Evolutionary conservation across 2,329 filamentous ascomycete species (phyloP), one percentile per base, ranked within the genome.

Genomic region (Talaromyces sp.): DNA sequence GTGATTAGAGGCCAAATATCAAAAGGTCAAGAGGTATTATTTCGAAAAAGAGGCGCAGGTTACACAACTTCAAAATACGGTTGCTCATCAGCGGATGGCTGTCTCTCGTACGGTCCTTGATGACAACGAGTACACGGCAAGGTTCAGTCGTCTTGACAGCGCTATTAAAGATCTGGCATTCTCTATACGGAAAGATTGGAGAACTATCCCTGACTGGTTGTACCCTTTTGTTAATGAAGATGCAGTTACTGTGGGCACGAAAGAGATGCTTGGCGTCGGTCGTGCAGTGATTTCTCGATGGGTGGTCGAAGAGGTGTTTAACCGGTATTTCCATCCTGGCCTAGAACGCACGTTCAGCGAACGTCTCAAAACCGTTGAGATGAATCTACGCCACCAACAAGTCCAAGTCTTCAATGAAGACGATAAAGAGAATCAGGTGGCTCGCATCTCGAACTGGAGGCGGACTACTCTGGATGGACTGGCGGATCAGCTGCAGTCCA

Each of bases 191-290:
- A 97, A 97, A 75, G 89, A 95, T 69, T 99, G 94, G 94, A 85
- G 84, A 62, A 79, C 80, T 35, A 81, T 97, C 56, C 94, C 94
- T 0, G 70, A 80, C 5, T 97, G 91, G 91, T 79, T 99, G 45
- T 82, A 85, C 56, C 81, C 81, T 22, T 89, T 86, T 56, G 89
- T 96, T 63, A 97, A 93, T 71, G 81, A 88, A 54, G 92, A 96
- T 66, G 93, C 91, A 0, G 81, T 95, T 56, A 84, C 87, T 66
- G 91, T 88, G 9, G 94, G 92, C 61, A 96, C 92, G 69, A 92
- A 97, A 72, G 94, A 99, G 74, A 99, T 99, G 94, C 97, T 91
- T 6, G 92, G 92, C 5, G 88, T 96, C 22, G 94, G 94, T 15
- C 85, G 93, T 56, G 91, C 93, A 11, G 85, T 92, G 63, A 91